Evolutionary conservation across 1,284 basidiomycete species (phyloP), one percentile per base, ranked within the genome.

Genomic region (Cystobasidium slooffiae): DNA sequence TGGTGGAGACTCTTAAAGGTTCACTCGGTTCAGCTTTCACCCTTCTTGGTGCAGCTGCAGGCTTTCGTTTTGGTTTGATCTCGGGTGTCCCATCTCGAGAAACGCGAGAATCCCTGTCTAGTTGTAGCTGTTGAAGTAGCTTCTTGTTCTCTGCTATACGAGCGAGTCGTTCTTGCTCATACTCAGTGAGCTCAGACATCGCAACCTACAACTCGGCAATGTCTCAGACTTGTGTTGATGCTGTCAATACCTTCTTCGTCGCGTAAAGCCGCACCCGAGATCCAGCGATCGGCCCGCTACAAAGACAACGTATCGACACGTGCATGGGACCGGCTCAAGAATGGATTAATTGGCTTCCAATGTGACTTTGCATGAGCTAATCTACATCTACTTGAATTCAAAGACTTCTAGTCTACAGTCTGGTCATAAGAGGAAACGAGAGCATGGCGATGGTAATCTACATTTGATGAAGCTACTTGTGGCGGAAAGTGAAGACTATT

Each of bases 101-200:
- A 16, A 43, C 59, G 51, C 62, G 64, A 22, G 58, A 43, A 43
- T 67, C 16, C 22, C 39, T 53, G 22, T 70, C 81, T 37, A 84
- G 77, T 4, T 83, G 82, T 22, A 84, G 78, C n/a, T 78, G 79
- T n/a, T 81, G 80, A 47, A 84, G 80, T 6, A 84, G 80, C 3
- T 77, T 78, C 49, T 81, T 78, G 76, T 84, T 84, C 73, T 81
- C 81, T 1, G 81, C 81, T 56, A 84, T 84, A 37, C 80, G 83
- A 74, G 81, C 81, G 66, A 80, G 81, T 10, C 84, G 80, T 76
- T 84, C 81, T 20, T 41, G 6, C 51, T 73, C 70, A 44, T 73
- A 73, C 10, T 73, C 70, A 49, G 70, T 73, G 20, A 73, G 63
- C 6, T 73, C 70, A 14, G 70, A 73, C 70, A 73, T 73, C 16